These are phyloP conservation scores for Exutisphaerella laricina DNA, from an alignment of 2,329 filamentous ascomycete genomes.

Conservation along the genomic window DNA sequence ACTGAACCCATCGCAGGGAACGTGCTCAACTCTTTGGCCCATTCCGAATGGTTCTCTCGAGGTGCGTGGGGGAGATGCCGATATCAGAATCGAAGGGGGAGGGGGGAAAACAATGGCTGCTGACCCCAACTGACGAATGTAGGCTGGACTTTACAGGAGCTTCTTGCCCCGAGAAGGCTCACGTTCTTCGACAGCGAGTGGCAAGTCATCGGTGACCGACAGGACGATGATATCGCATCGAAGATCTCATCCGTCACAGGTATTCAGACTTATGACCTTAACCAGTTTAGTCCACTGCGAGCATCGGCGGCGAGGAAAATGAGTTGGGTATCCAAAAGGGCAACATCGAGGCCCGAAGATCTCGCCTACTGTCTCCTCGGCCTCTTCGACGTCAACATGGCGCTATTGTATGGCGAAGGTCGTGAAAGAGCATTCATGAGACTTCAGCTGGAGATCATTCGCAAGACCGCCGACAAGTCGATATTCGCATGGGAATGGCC, in stretches of 20 bases:
- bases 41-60: conserved; percentile 1
- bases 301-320: conserved; percentile 17
- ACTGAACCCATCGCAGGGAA: background rate
- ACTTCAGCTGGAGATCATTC: conserved; percentile 12
- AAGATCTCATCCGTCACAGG: conserved; percentile 4
- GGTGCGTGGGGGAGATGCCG: too few species aligned
- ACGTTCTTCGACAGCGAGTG: conserved; percentile 1
- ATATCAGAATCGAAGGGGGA: too few species aligned
- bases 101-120: too few species aligned
- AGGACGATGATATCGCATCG: conserved; percentile 3
- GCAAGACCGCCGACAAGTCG: conserved; percentile 7
- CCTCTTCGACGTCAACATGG: conserved; percentile 42
- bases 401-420: conserved; percentile 16
- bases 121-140: too few species aligned
- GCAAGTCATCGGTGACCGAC: background rate
- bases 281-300: background rate
- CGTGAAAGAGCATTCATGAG: conserved; percentile 11
- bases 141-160: conserved; percentile 7
- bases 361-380: conserved; percentile 45
- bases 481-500: conserved; percentile 9
- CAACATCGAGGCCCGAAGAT: conserved; percentile 35
- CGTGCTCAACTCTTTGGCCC: background rate
- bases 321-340: conserved; percentile 16
- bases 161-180: conserved; percentile 2
- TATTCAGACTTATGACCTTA: conserved; percentile 1